phyloP scores from a whole-genome alignment of 495 filamentous ascomycete species.

The Lineolata rhizophorae region DNA sequence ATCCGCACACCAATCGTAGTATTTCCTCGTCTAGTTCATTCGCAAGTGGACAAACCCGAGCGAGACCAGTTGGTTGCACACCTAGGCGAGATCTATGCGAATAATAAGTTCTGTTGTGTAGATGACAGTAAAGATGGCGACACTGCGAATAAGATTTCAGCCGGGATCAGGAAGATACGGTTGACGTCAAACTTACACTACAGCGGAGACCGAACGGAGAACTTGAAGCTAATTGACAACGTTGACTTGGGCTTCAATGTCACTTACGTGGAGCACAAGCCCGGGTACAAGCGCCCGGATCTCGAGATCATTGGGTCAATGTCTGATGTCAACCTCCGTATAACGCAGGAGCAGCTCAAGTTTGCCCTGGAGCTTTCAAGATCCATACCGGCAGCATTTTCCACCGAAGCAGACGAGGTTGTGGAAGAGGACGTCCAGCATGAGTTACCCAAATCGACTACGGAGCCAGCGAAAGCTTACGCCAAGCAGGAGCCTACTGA shows the following conservation, averaged over 20 bases:
- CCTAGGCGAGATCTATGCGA: slow-evolving; percentile 88
- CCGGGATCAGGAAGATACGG: slow-evolving; percentile 79
- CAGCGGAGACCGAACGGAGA: slow-evolving; percentile 44
- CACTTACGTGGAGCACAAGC: slow-evolving; percentile 68
- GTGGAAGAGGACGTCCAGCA: slow-evolving; percentile 38
- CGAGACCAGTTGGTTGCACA: slow-evolving; percentile 80
- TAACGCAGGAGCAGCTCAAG: slow-evolving; percentile 79
- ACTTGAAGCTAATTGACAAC: slow-evolving; percentile 88
- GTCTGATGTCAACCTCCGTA: slow-evolving; percentile 72
- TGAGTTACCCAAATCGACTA: slow-evolving; percentile 35
- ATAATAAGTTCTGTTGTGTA: slow-evolving; percentile 71
- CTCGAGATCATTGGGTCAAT: slow-evolving; percentile 77
- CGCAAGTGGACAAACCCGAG: slow-evolving; percentile 33
- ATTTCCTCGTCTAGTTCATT: slow-evolving; percentile 52
- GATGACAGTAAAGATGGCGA: slow-evolving; percentile 47
- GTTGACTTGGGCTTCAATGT: slow-evolving; percentile 84
- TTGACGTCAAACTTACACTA: slow-evolving; percentile 84
- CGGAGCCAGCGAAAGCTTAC: slow-evolving; percentile 25
- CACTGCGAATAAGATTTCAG: slow-evolving; percentile 71
- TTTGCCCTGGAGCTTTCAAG: slow-evolving; percentile 67
- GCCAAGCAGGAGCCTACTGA: too few relatives aligned
- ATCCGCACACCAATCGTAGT: slow-evolving; percentile 90
- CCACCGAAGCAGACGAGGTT: slow-evolving; percentile 47
- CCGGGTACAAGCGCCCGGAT: slow-evolving; percentile 61
- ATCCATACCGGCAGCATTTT: slow-evolving; percentile 72